Percentiles rank a stretch among this genome's conserved stretches.
phyloP scores from a whole-genome alignment of 495 filamentous ascomycete species.

The Echria macrotheca region DNA sequence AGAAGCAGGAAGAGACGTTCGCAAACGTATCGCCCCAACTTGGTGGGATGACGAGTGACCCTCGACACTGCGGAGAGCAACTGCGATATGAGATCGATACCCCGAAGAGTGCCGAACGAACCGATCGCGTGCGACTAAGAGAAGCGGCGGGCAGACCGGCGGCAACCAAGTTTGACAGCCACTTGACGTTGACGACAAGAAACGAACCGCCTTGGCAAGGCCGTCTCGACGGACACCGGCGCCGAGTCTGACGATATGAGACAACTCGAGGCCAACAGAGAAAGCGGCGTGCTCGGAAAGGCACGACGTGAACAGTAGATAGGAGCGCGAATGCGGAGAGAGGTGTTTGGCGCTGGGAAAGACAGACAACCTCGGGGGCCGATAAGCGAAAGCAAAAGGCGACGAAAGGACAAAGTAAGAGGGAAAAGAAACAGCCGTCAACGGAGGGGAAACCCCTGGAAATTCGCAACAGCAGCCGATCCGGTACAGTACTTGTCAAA shows the following conservation, averaged over 20 bases:
- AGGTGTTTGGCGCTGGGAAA: background rate
- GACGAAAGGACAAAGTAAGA: conserved; percentile 24
- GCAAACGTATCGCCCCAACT: no score
- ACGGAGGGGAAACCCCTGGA: conserved; percentile 46
- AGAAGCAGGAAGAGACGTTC: background rate
- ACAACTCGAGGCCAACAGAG: background rate
- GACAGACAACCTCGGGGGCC: conserved; percentile 17
- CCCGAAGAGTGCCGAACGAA: no score
- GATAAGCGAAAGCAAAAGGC: conserved; percentile 31
- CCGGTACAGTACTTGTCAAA: conserved; percentile 24
- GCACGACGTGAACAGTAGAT: conserved; percentile 10
- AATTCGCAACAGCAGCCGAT: conserved; percentile 37
- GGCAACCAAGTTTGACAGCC: no score
- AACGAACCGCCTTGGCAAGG: no score
- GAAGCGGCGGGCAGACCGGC: no score
- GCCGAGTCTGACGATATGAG: background rate
- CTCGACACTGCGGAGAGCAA: no score
- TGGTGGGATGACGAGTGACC: no score
- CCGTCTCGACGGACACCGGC: no score
- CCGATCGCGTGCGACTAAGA: no score
- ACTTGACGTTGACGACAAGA: no score
- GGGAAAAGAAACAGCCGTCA: conserved; percentile 42
- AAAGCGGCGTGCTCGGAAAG: background rate
- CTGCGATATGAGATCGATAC: no score
- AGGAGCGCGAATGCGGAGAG: conserved; percentile 15